Percentiles rank a stretch among this genome's conserved stretches.
Conservation (phyloP, 2,329 filamentous ascomycete genomes). For the Trichoderma sp. region DNA sequence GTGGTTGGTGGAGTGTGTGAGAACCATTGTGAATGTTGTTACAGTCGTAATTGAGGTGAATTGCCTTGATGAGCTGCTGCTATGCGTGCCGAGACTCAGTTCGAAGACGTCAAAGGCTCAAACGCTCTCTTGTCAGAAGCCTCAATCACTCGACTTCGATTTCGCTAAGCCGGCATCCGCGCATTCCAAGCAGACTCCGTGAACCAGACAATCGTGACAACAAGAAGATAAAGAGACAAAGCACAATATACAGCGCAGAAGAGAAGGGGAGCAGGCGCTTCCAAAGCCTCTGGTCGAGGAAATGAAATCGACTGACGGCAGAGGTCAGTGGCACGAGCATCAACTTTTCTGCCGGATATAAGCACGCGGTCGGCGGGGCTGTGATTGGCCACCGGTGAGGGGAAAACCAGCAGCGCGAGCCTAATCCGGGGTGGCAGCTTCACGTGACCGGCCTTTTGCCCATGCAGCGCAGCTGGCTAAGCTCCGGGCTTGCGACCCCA, state of each 20-base stretch:
- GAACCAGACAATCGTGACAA: constrained; percentile 9
- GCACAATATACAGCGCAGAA: constrained; percentile 2
- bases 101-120: constrained; percentile 30
- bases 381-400: constrained; percentile 42
- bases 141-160: constrained; percentile 13
- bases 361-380: constrained; percentile 26
- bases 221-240: background rate
- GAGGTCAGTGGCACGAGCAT: constrained; percentile 31
- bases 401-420: constrained; percentile 32
- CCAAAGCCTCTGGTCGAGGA: constrained; percentile 29
- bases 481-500: background rate
- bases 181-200: constrained; percentile 18
- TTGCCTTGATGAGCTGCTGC: constrained; percentile 16
- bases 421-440: constrained; percentile 28
- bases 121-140: constrained; percentile 28
- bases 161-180: constrained; percentile 16
- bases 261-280: constrained; percentile 21
- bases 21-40: constrained; percentile 55
- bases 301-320: constrained; percentile 32
- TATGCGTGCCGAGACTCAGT: constrained; percentile 32
- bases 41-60: constrained; percentile 26
- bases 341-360: constrained; percentile 30
- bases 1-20: constrained; percentile 68
- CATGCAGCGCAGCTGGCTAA: background rate
- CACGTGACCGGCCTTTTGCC: constrained; percentile 18